phyloP scores from a whole-genome alignment of 305 asterid species.

The Caryopteris hybrid region DNA sequence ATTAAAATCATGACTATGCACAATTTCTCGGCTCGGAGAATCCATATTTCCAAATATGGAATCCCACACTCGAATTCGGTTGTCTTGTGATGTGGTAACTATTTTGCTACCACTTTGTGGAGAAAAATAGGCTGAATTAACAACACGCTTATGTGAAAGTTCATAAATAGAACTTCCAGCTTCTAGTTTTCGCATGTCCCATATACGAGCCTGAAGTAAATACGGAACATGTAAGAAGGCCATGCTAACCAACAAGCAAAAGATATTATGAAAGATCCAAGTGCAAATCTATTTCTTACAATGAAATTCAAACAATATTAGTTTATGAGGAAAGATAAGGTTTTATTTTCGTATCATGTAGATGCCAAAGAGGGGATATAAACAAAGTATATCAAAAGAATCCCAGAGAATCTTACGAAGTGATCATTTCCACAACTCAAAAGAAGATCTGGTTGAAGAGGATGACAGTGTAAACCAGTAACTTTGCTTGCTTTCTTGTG shows the following conservation, averaged over 20 bases:
- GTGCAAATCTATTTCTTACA: neutral
- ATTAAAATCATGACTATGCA: slow-evolving; percentile 95
- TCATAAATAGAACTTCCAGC: slow-evolving; percentile 67
- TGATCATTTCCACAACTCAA: slow-evolving; percentile 96
- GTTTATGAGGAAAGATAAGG: too few species aligned
- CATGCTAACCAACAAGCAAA: neutral
- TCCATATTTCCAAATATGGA: slow-evolving; percentile 77
- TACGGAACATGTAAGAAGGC: neutral
- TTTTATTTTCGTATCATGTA: too few species aligned
- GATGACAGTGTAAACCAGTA: slow-evolving; percentile 92
- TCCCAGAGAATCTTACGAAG: slow-evolving; percentile 52
- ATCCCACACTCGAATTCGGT: slow-evolving; percentile 75
- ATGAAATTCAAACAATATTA: too few species aligned
- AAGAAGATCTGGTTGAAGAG: slow-evolving; percentile 93
- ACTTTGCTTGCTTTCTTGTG: slow-evolving; percentile 98
- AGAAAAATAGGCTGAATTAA: slow-evolving; percentile 94
- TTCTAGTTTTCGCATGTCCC: slow-evolving; percentile 87
- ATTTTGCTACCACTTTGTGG: slow-evolving; percentile 90
- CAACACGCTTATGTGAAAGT: slow-evolving; percentile 86
- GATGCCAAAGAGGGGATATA: too few species aligned
- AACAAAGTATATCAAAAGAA: neutral
- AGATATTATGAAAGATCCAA: neutral
- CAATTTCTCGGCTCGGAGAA: slow-evolving; percentile 90
- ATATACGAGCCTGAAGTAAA: slow-evolving; percentile 77
- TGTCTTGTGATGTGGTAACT: slow-evolving; percentile 93